These are phyloP conservation scores for Phytophthora pini DNA, from an alignment of 352 stramenopile species.

Conservation along the genomic window DNA sequence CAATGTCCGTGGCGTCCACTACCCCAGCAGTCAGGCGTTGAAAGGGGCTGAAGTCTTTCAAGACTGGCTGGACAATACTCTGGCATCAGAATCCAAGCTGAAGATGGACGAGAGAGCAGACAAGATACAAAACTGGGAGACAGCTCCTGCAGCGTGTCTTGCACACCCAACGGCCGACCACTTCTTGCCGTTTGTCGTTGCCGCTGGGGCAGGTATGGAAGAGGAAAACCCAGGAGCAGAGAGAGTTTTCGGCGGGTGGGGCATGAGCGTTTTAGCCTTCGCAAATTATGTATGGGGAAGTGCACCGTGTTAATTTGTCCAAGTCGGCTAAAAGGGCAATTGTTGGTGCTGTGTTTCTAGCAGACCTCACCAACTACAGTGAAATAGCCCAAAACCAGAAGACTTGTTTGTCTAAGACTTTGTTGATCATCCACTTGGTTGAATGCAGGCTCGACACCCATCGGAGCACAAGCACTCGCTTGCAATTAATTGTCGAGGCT, in stretches of 20 bases:
- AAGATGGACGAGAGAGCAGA: not conserved
- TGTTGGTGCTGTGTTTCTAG: too few relatives aligned
- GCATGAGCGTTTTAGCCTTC: not conserved
- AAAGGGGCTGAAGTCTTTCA: not conserved
- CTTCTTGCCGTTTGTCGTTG: not conserved
- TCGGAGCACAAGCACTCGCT: too few relatives aligned
- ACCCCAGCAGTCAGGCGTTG: not conserved
- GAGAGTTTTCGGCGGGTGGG: not conserved
- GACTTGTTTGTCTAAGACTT: too few relatives aligned
- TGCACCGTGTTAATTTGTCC: too few relatives aligned
- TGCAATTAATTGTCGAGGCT: too few relatives aligned
- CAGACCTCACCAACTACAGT: too few relatives aligned
- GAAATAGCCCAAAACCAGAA: too few relatives aligned
- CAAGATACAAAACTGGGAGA: not conserved
- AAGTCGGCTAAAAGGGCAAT: too few relatives aligned
- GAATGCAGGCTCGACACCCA: too few relatives aligned
- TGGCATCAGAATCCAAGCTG: not conserved
- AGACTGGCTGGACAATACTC: not conserved
- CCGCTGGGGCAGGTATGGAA: not conserved
- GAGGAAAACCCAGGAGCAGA: not conserved
- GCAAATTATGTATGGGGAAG: not conserved
- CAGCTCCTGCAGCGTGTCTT: not conserved
- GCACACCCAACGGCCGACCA: not conserved
- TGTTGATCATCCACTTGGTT: too few relatives aligned
- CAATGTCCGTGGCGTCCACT: not conserved